Evolutionary conservation across 176 grass and related monocot genomes (phyloP).

Genomic region (Cenchrus fungigraminus): DNA sequence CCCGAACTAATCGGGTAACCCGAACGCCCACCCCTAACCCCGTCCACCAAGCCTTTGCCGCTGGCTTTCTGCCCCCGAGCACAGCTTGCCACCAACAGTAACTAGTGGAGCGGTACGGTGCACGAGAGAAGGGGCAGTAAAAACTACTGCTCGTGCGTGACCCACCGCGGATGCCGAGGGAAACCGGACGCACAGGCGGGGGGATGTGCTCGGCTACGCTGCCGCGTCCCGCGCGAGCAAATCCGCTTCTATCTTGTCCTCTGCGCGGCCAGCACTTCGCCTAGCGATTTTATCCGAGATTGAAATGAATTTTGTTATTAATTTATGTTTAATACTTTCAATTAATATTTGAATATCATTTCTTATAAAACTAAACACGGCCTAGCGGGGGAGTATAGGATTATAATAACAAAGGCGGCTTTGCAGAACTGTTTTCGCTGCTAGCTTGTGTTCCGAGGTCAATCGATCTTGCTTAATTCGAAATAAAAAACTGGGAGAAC

Average conservation of each 20-base stretch:
- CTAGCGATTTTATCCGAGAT: background rate
- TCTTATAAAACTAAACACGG: too few relatives aligned
- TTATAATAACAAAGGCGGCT: background rate
- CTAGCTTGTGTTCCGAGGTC: conserved; percentile 22
- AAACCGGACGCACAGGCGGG: too few relatives aligned
- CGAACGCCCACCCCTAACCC: too few relatives aligned
- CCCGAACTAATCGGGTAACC: too few relatives aligned
- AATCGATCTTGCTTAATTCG: background rate
- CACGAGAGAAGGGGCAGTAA: background rate
- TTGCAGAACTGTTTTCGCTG: conserved; percentile 17
- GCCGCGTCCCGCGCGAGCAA: background rate
- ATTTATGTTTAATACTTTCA: too few relatives aligned
- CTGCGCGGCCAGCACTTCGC: background rate
- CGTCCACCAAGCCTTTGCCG: background rate
- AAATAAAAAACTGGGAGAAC: background rate
- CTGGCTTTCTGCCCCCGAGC: too few relatives aligned
- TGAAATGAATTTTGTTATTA: too few relatives aligned
- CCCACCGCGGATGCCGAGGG: background rate
- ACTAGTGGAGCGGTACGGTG: background rate
- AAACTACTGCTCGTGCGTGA: background rate
- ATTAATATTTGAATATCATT: too few relatives aligned
- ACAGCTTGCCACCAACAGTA: background rate
- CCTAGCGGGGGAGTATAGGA: too few relatives aligned
- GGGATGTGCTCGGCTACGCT: background rate
- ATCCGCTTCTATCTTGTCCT: conserved; percentile 17